Base-by-base conservation (phyloP, 2,329 filamentous ascomycete species). In the Monilinia laxa region DNA sequence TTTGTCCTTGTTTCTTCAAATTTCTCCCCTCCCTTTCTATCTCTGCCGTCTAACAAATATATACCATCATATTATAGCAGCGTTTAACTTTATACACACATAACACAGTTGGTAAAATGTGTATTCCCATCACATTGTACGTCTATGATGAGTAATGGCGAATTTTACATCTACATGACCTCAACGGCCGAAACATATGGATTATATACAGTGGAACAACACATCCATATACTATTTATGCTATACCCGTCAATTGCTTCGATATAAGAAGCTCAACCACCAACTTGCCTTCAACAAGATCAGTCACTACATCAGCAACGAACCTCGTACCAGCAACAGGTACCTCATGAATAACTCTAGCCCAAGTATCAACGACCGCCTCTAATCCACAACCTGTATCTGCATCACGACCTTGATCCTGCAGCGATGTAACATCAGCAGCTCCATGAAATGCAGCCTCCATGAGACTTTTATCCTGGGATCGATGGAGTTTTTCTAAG, bases 101-200 rank as follows among this genome's bases (percentile, higher is more conserved):
- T 57, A 25, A 65, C 49, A n/a, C 5, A 47, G 16, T 35, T 49
- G 10, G 20, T 60, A 59, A 65, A 59, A 4, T 55, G 52, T 2
- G 40, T 23, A 10, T 47, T 38, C 35, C 64, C 64, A 16, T 53
- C 45, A 25, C 55, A 60, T 54, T 65, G 64, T 9, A 54, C 55
- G 35, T 54, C 64, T 25, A 45, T 59, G 20, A 56, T 65, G 28
- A 59, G 40, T 11, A 56, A 42, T 28, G 64, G 64, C 3, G 40
- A 54, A 25, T 58, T 55, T 35, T 47, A 58, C 12, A 14, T 12
- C 14, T 65, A 53, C 31, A 45, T 58, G 35, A 52, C 64, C 4
- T 38, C 54, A 1, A 45, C 40, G 20, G 38, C 54, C 3, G n/a
- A 12, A 25, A n/a, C 47, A 52, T 52, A 25, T 45, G 25, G 58